A percentile compares a stretch with the other conserved stretches of the same genome.
Conservation (phyloP, 2,329 filamentous ascomycete species). For the Aureobasidium leucospermi region DNA sequence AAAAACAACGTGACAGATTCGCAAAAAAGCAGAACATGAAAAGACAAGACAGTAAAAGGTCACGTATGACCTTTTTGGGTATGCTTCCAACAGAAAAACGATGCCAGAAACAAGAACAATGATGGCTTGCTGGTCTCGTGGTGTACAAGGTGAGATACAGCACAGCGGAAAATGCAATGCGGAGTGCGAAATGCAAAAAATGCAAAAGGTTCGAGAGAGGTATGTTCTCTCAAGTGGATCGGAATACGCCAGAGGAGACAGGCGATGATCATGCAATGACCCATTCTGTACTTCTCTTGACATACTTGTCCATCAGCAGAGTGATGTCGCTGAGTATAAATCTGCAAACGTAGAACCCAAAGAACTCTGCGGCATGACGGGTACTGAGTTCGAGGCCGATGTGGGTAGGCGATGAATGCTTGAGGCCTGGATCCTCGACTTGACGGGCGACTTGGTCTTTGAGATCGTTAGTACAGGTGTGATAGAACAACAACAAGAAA, state of each 20-base stretch:
- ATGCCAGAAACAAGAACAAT: not conserved
- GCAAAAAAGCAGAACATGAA: not conserved
- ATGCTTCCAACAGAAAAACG: not conserved
- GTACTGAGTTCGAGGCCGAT: constrained; percentile 91
- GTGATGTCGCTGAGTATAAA: constrained; percentile 85
- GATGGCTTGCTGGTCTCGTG: not conserved
- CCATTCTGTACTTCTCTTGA: constrained; percentile 96
- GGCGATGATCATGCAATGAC: constrained; percentile 51
- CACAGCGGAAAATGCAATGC: not conserved
- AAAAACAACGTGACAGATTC: not conserved
- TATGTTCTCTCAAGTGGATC: too few species aligned
- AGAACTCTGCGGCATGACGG: constrained; percentile 92
- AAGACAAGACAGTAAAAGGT: not conserved
- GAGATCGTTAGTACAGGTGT: not conserved
- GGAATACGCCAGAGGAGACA: not conserved
- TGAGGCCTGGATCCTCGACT: constrained; percentile 88
- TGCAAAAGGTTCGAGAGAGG: not conserved
- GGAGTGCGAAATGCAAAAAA: not conserved
- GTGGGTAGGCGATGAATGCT: constrained; percentile 86
- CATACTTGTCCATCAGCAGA: constrained; percentile 86
- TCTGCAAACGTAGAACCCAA: constrained; percentile 91
- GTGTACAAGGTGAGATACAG: not conserved
- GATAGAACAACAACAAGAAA: constrained; percentile 4
- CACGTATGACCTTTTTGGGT: not conserved
- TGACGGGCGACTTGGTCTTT: constrained; percentile 91